Evolutionary conservation across 352 stramenopile species (phyloP).

Genomic region (Phytophthora foliorum): DNA sequence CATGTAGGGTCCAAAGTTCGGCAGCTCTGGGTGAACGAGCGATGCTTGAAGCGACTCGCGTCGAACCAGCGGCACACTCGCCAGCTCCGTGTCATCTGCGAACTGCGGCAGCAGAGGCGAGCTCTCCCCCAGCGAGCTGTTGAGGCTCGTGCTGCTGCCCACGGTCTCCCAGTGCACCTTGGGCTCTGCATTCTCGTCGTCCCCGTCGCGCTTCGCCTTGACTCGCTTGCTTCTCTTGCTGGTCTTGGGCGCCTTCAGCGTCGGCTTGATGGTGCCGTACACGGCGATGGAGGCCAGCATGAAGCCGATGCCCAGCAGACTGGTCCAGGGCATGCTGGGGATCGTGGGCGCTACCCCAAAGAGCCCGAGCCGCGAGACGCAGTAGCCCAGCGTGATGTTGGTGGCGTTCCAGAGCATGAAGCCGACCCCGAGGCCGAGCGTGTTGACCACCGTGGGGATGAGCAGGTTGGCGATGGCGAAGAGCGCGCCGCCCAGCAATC

Average conservation of each 20-base stretch:
- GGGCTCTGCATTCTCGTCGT: neutral
- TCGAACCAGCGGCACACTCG: conserved; percentile 21
- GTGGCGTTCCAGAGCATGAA: conserved; percentile 92
- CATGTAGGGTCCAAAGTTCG: conserved; percentile 87
- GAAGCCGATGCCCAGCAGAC: conserved; percentile 74
- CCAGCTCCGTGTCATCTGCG: conserved; percentile 20
- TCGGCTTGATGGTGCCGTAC: conserved; percentile 84
- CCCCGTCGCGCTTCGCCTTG: conserved; percentile 5
- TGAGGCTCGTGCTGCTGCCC: conserved; percentile 30
- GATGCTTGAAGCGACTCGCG: conserved; percentile 62
- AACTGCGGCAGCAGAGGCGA: conserved; percentile 56
- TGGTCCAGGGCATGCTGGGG: conserved; percentile 61
- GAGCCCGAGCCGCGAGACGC: conserved; percentile 78
- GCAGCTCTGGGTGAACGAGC: conserved; percentile 78
- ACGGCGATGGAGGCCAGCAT: conserved; percentile 86
- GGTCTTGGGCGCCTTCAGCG: conserved; percentile 43
- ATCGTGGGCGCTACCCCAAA: conserved; percentile 76
- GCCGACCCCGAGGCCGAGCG: conserved; percentile 75
- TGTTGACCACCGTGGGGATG: conserved; percentile 90
- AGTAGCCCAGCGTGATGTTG: conserved; percentile 86
- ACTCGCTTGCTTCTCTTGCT: conserved; percentile 24
- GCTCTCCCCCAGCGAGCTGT: conserved; percentile 36
- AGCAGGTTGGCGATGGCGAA: conserved; percentile 87
- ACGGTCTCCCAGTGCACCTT: conserved; percentile 24
- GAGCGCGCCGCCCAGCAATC: conserved; percentile 76